Evolutionary conservation across 805 yeast species (phyloP).

Genomic region (Candida orba): DNA sequence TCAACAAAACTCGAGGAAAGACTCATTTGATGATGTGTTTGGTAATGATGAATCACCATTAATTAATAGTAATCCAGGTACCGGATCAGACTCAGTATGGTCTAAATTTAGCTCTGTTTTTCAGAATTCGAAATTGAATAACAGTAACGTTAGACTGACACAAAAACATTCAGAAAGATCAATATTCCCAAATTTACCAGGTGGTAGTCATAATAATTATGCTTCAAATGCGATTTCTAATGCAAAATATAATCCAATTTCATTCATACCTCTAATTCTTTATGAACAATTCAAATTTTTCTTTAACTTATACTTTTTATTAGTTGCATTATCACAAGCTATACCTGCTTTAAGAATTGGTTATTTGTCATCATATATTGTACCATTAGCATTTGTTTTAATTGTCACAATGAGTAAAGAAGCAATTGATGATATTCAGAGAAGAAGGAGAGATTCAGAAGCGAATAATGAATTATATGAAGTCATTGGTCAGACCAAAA

Average conservation of each 20-base stretch:
- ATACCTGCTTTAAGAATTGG: constrained; percentile 90
- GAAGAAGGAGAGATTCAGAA: constrained; percentile 85
- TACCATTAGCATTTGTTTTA: constrained; percentile 89
- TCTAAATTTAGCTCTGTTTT: constrained; percentile 9
- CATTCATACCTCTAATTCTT: constrained; percentile 81
- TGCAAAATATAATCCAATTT: constrained; percentile 85
- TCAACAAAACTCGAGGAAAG: constrained; percentile 13
- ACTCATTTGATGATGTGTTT: constrained; percentile 21
- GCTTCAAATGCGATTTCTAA: constrained; percentile 82
- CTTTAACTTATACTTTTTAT: constrained; percentile 82
- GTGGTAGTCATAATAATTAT: constrained; percentile 27
- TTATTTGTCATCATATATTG: constrained; percentile 84
- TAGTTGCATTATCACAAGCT: constrained; percentile 91
- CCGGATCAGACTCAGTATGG: constrained; percentile 11
- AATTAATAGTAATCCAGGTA: constrained; percentile 1
- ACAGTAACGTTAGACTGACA: constrained; percentile 19
- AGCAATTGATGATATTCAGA: constrained; percentile 86
- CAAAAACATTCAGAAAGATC: constrained; percentile 31
- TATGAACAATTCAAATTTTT: constrained; percentile 97
- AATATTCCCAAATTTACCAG: constrained; percentile 35
- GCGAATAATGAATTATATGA: constrained; percentile 81
- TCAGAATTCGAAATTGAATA: background rate
- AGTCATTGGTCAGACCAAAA: constrained; percentile 42
- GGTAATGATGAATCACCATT: constrained; percentile 15
- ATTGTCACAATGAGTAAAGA: constrained; percentile 93